phyloP scores from a whole-genome alignment of 305 asterid species.

The Solanum hybrid region DNA sequence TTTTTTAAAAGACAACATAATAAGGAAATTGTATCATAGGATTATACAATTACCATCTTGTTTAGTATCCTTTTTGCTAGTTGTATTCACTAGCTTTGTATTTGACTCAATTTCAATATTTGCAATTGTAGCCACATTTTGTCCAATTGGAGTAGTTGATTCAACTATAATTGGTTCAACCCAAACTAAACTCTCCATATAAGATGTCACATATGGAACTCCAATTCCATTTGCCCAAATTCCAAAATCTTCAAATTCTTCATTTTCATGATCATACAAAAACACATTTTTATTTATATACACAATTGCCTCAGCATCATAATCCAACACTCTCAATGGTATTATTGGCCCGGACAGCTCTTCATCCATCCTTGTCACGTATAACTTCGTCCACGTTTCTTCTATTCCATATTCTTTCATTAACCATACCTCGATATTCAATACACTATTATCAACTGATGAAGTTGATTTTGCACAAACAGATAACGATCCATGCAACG shows the following conservation, averaged over 20 bases:
- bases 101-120: not conserved
- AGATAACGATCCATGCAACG: not conserved
- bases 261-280: not conserved
- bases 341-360: not conserved
- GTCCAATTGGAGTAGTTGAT: not conserved
- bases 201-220: not conserved
- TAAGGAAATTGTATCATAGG: not conserved
- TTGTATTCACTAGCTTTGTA: not conserved
- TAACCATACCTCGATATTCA: not conserved
- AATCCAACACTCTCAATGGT: not conserved
- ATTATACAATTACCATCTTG: not conserved
- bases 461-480: not conserved
- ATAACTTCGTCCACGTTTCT: not conserved
- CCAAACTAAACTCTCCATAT: not conserved
- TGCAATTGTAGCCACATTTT: not conserved
- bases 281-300: not conserved
- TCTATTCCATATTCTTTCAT: not conserved
- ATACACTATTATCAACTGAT: not conserved
- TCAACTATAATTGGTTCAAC: not conserved
- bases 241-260: not conserved
- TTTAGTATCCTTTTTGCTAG: not conserved
- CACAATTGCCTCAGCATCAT: not conserved
- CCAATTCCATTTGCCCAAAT: conserved; percentile 4
- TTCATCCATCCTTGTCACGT: not conserved
- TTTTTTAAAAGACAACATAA: not conserved